A percentile compares a stretch with the other conserved stretches of the same genome.
Conservation (phyloP, 2,329 filamentous ascomycete genomes). For the Dactylellina drechsleri region DNA sequence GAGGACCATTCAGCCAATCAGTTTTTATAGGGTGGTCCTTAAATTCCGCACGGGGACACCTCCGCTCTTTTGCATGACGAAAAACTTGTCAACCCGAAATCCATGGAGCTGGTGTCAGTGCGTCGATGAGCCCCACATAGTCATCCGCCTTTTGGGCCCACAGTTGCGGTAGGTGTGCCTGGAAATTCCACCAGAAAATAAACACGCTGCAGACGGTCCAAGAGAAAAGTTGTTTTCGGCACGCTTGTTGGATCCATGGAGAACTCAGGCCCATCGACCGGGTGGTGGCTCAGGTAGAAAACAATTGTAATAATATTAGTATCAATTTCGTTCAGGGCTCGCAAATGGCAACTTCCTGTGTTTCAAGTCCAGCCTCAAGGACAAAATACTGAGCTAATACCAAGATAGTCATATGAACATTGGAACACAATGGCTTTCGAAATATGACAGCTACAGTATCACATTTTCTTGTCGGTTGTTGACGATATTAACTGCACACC, state of each 20-base stretch:
- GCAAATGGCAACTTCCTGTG: no score
- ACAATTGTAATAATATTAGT: no score
- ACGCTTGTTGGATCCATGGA: no score
- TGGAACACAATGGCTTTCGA: no score
- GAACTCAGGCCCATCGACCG: no score
- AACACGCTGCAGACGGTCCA: not conserved
- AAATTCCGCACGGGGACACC: slow-evolving; percentile 1
- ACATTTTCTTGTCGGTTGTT: not conserved
- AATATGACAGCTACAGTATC: not conserved
- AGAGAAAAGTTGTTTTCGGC: no score
- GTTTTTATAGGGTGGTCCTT: not conserved
- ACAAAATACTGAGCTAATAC: no score
- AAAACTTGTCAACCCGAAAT: slow-evolving; percentile 18
- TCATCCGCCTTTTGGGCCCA: not conserved
- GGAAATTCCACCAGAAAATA: not conserved
- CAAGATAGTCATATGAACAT: no score
- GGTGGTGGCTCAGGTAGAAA: no score
- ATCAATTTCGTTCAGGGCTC: no score
- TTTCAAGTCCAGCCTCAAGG: no score
- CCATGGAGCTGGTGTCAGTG: slow-evolving; percentile 43
- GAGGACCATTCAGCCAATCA: not conserved
- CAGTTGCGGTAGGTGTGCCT: not conserved
- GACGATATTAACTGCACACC: no score
- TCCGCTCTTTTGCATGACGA: slow-evolving; percentile 33
- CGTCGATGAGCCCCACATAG: slow-evolving; percentile 35